These are phyloP conservation scores for Sporisorium iseilematis-ciliati DNA, from an alignment of 1,284 basidiomycete genomes.

Conservation along the genomic window DNA sequence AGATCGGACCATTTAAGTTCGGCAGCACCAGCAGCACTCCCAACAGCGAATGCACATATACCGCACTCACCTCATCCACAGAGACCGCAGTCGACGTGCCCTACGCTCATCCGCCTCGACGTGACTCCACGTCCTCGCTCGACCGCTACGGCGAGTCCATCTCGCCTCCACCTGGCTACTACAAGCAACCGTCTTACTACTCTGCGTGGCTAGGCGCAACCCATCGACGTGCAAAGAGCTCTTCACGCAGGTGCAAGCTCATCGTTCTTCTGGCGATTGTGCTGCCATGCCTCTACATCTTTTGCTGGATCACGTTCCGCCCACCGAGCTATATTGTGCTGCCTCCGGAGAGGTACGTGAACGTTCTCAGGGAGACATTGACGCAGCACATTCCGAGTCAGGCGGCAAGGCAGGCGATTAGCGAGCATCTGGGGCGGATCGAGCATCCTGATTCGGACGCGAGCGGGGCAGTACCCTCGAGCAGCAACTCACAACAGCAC, in stretches of 20 bases:
- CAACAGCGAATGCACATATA: constrained; percentile 34
- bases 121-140: constrained; percentile 17
- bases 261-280: constrained; percentile 24
- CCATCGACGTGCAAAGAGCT: constrained; percentile 28
- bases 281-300: constrained; percentile 28
- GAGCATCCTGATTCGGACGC: constrained; percentile 12
- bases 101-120: constrained; percentile 10
- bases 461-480: not conserved
- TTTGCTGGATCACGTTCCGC: constrained; percentile 44
- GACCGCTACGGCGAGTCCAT: constrained; percentile 15
- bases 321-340: constrained; percentile 48
- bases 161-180: constrained; percentile 46
- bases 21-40: constrained; percentile 39
- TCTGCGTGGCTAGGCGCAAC: constrained; percentile 27
- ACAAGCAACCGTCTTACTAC: constrained; percentile 41
- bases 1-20: constrained; percentile 33
- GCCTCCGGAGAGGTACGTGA: constrained; percentile 41
- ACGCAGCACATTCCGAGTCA: constrained; percentile 38
- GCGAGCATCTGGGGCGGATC: constrained; percentile 31
- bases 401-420: constrained; percentile 26
- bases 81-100: constrained; percentile 30
- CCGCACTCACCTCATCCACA: constrained; percentile 35
- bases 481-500: not conserved
- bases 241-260: constrained; percentile 39
- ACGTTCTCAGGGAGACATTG: constrained; percentile 33